These are phyloP conservation scores for Tolypocladium paradoxum DNA, from an alignment of 2,329 filamentous ascomycete genomes.

Conservation along the genomic window DNA sequence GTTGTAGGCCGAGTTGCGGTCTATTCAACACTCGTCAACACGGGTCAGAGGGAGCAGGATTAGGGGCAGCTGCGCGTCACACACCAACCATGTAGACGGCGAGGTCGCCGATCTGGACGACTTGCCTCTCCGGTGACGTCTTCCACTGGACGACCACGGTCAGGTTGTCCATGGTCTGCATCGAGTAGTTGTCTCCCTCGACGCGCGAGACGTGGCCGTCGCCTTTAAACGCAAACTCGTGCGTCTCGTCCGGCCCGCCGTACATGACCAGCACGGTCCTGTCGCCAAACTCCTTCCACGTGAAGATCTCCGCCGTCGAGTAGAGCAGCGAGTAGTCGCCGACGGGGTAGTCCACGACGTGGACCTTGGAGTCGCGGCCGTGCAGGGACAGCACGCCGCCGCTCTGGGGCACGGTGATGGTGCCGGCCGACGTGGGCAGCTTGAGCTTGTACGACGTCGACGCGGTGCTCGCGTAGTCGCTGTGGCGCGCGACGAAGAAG, in stretches of 20 bases:
- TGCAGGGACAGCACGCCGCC: slow-evolving; percentile 45
- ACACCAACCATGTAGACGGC: slow-evolving; percentile 28
- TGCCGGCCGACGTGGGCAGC: slow-evolving; percentile 47
- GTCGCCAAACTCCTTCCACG: slow-evolving; percentile 52
- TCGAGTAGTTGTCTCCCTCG: slow-evolving; percentile 18
- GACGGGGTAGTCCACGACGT: slow-evolving; percentile 56
- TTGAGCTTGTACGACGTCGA: slow-evolving; percentile 53
- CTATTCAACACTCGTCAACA: slow-evolving; percentile 18
- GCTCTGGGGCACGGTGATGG: slow-evolving; percentile 46
- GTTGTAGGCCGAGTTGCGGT: slow-evolving; percentile 56
- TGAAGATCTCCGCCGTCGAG: slow-evolving; percentile 59
- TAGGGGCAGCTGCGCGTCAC: not conserved
- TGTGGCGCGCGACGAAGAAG: slow-evolving; percentile 60
- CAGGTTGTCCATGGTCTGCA: slow-evolving; percentile 7
- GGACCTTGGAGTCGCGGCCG: slow-evolving; percentile 56
- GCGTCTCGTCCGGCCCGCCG: slow-evolving; percentile 47
- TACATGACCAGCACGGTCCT: slow-evolving; percentile 55
- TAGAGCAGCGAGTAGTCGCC: slow-evolving; percentile 51
- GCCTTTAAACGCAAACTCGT: slow-evolving; percentile 46
- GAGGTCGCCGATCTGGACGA: slow-evolving; percentile 25
- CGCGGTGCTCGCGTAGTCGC: slow-evolving; percentile 47
- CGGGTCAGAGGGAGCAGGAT: not conserved
- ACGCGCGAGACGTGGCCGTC: slow-evolving; percentile 6
- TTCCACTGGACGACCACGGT: slow-evolving; percentile 21
- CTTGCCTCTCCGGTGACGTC: slow-evolving; percentile 15